Evolutionary conservation across 495 filamentous ascomycete genomes (phyloP).

Genomic region (Trichoderma orchidacearum): DNA sequence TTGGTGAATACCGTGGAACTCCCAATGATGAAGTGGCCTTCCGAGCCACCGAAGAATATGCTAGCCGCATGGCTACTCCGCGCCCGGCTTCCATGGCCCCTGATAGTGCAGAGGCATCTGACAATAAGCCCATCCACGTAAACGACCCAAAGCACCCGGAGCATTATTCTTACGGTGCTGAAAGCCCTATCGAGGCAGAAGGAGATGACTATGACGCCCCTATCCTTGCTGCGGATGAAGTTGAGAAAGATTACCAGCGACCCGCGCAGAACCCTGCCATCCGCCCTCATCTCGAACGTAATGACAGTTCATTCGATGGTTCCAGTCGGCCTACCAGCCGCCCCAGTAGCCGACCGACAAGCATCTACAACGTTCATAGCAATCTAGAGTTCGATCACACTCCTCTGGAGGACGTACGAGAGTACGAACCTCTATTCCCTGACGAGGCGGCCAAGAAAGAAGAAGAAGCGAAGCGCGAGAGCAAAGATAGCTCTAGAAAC

Average conservation of each 20-base stretch:
- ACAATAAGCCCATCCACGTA: conserved; percentile 57
- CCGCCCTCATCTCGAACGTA: conserved; percentile 48
- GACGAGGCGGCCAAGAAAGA: conserved; percentile 38
- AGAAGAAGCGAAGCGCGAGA: conserved; percentile 28
- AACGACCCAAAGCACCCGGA: conserved; percentile 41
- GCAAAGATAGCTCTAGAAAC: conserved; percentile 7
- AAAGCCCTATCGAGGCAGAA: conserved; percentile 17
- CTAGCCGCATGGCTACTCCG: conserved; percentile 55
- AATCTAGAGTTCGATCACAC: conserved; percentile 40
- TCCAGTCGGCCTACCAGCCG: conserved; percentile 40
- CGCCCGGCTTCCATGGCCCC: conserved; percentile 31
- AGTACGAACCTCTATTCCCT: conserved; percentile 84
- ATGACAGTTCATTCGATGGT: conserved; percentile 43
- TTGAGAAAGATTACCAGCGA: conserved; percentile 56
- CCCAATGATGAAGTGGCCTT: conserved; percentile 71
- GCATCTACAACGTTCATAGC: conserved; percentile 28
- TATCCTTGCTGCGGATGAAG: conserved; percentile 85
- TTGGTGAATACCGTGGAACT: conserved; percentile 41
- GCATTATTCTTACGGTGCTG: neutral
- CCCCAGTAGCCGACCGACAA: conserved; percentile 58
- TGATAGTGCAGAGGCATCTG: conserved; percentile 6
- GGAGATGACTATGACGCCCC: conserved; percentile 46
- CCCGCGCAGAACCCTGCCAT: conserved; percentile 50
- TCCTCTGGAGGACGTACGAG: conserved; percentile 78
- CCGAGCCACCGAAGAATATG: conserved; percentile 65